Conservation (phyloP, 768 basidiomycete genomes). For the Scleroderma citrinum region DNA sequence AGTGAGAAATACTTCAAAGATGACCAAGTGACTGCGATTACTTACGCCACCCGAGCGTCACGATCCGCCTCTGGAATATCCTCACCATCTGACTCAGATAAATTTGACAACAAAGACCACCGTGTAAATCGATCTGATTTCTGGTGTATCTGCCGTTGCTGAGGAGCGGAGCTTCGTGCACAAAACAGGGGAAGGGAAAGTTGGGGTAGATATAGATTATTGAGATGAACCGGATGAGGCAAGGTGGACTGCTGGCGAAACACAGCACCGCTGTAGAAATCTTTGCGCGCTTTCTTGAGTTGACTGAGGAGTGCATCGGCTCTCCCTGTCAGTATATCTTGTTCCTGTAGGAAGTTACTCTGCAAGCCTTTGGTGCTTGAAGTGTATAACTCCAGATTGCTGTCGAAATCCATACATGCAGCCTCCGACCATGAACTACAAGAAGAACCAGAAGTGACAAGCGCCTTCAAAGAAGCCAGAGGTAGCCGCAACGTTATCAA, state of each 20-base stretch:
- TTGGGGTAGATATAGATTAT: slow-evolving; percentile 47
- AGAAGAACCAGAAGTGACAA: slow-evolving; percentile 38
- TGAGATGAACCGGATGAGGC: slow-evolving; percentile 30
- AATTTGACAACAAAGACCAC: slow-evolving; percentile 20
- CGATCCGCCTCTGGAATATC: slow-evolving; percentile 59
- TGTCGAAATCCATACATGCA: slow-evolving; percentile 45
- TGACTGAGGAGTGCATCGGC: slow-evolving; percentile 47
- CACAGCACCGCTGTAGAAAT: slow-evolving; percentile 1
- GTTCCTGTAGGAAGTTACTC: slow-evolving; percentile 56
- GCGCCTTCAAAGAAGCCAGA: slow-evolving; percentile 39
- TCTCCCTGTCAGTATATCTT: slow-evolving; percentile 68
- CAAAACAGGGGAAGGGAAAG: slow-evolving; percentile 27
- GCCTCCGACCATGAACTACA: slow-evolving; percentile 63
- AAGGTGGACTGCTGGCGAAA: slow-evolving; percentile 4
- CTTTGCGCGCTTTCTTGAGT: slow-evolving; percentile 11
- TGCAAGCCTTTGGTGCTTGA: slow-evolving; percentile 54
- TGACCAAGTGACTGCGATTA: slow-evolving; percentile 5
- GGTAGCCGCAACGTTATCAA: slow-evolving; percentile 58
- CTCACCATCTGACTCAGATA: slow-evolving; percentile 64
- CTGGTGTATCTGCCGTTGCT: slow-evolving; percentile 7
- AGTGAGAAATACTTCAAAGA: not conserved
- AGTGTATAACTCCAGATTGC: slow-evolving; percentile 63
- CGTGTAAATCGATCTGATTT: slow-evolving; percentile 4
- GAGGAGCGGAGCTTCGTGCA: not conserved
- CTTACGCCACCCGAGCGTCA: slow-evolving; percentile 69